phyloP scores from a whole-genome alignment of 1,284 basidiomycete genomes.

The Rhodotorula glutinis region DNA sequence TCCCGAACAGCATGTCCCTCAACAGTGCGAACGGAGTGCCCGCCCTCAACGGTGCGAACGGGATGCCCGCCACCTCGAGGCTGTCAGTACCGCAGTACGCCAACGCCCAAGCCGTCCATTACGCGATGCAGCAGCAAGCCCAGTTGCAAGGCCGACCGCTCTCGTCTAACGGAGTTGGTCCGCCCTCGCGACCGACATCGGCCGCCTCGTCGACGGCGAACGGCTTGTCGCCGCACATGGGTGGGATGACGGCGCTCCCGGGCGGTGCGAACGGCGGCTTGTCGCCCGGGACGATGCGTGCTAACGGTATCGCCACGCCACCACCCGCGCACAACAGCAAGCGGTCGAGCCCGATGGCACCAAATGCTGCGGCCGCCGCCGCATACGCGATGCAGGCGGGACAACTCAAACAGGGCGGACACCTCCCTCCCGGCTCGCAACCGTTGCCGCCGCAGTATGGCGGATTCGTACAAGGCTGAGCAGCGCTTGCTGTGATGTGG shows the following conservation, averaged over 20 bases:
- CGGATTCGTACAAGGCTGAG: constrained; percentile 9
- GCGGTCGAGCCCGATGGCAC: constrained; percentile 11
- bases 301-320: constrained; percentile 9
- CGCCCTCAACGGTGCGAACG: constrained; percentile 32
- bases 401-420: background rate
- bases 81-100: constrained; percentile 33
- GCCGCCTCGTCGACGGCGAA: constrained; percentile 7
- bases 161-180: constrained; percentile 1
- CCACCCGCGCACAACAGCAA: constrained; percentile 1
- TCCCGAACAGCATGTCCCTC: background rate
- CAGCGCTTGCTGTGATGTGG: too few species aligned
- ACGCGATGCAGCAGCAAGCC: constrained; percentile 29
- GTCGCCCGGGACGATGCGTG: constrained; percentile 5
- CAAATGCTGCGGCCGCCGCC: constrained; percentile 2
- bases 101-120: constrained; percentile 24
- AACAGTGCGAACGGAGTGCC: constrained; percentile 34
- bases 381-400: background rate
- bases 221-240: constrained; percentile 16
- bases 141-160: constrained; percentile 8
- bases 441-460: constrained; percentile 11
- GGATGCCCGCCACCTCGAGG: constrained; percentile 32
- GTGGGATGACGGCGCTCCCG: background rate
- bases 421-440: background rate
- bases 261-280: background rate
- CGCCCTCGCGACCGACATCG: constrained; percentile 14